Conservation (phyloP, 2,329 filamentous ascomycete genomes). For the Xylaria sp. region DNA sequence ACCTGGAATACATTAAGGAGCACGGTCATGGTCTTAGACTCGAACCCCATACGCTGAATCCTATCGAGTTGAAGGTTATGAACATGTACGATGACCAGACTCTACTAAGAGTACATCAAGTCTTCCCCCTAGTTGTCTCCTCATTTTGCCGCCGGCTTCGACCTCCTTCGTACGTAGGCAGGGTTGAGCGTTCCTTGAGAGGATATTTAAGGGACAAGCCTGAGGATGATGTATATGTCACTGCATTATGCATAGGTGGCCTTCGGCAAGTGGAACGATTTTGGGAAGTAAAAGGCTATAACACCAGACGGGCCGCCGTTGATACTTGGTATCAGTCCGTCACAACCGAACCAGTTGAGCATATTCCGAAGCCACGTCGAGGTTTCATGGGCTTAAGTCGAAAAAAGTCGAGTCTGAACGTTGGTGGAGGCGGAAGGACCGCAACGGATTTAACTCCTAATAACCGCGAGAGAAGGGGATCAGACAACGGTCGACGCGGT, state of each 20-base stretch:
- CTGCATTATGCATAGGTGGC: constrained; percentile 69
- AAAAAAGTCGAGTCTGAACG: constrained; percentile 63
- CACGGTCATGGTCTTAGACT: constrained; percentile 63
- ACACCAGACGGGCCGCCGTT: constrained; percentile 66
- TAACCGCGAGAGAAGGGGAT: constrained; percentile 46
- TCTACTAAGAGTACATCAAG: constrained; percentile 70
- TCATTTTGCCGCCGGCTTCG: constrained; percentile 72
- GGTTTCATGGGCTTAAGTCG: constrained; percentile 65
- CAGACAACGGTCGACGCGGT: constrained; percentile 45
- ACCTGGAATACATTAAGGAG: constrained; percentile 66
- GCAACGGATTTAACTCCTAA: constrained; percentile 32
- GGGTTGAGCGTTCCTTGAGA: constrained; percentile 70
- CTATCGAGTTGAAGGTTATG: constrained; percentile 71
- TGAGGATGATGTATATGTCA: constrained; percentile 70
- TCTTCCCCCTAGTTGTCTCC: constrained; percentile 72
- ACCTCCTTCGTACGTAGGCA: constrained; percentile 72
- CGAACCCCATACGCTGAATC: constrained; percentile 69
- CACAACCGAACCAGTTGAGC: constrained; percentile 57
- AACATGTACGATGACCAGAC: constrained; percentile 73
- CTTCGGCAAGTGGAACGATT: constrained; percentile 71
- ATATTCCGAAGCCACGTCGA: constrained; percentile 61
- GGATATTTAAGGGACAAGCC: constrained; percentile 73
- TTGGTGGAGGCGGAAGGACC: constrained; percentile 49
- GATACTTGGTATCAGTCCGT: constrained; percentile 69
- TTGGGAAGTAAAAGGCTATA: constrained; percentile 76